Evolutionary conservation across 768 basidiomycete species (phyloP).

Genomic region (Udeniomyces megalosporus): DNA sequence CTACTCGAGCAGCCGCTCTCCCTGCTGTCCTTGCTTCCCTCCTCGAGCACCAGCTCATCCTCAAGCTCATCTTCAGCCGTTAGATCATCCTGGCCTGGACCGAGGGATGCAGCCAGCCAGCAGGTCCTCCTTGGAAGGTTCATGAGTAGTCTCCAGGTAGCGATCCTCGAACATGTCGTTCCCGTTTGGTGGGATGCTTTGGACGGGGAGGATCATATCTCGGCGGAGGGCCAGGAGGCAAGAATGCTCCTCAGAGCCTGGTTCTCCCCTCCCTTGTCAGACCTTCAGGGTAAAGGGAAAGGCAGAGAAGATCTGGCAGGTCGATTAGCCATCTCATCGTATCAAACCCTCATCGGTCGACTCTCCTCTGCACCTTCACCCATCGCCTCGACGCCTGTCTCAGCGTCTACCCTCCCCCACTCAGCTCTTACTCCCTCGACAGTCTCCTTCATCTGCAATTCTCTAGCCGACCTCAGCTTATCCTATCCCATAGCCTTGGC

Average conservation of each 20-base stretch:
- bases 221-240: not conserved
- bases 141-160: slow-evolving; percentile 1
- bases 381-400: not conserved
- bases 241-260: not conserved
- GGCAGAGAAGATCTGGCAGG: slow-evolving; percentile 39
- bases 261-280: slow-evolving; percentile 8
- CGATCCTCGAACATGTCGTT: not conserved
- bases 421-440: not conserved
- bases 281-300: slow-evolving; percentile 25
- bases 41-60: slow-evolving; percentile 20
- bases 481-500: slow-evolving; percentile 54
- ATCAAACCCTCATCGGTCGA: slow-evolving; percentile 38
- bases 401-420: not conserved
- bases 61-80: slow-evolving; percentile 16
- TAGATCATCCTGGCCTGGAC: not conserved
- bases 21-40: slow-evolving; percentile 40
- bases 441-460: slow-evolving; percentile 33
- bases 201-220: not conserved
- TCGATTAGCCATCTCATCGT: slow-evolving; percentile 34
- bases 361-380: not conserved
- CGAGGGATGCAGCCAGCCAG: not conserved
- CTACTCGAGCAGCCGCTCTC: slow-evolving; percentile 48
- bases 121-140: slow-evolving; percentile 20
- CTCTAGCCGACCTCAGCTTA: slow-evolving; percentile 40
- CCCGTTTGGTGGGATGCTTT: not conserved